A percentile compares a stretch with the other conserved stretches of the same genome.
Conservation (phyloP, 1,139 yeast species). For the Geotrichum restrictum region DNA sequence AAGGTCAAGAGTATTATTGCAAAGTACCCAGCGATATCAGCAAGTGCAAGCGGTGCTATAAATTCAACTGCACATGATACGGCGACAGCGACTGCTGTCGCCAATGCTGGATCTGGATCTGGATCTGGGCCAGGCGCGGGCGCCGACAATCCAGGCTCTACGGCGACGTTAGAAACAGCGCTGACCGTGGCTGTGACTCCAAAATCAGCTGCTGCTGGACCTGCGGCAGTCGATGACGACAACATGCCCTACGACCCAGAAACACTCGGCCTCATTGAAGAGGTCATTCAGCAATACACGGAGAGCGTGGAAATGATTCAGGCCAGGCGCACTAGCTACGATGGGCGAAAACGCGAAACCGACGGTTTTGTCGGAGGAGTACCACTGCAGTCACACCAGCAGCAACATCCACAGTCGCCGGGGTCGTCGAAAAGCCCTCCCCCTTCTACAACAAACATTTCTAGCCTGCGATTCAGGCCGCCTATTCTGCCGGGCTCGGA, state of each 20-base stretch:
- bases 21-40: not conserved
- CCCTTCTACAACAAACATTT: not conserved
- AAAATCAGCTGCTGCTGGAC: not conserved
- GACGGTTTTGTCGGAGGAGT: not conserved
- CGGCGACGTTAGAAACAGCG: not conserved
- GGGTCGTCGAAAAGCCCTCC: constrained; percentile 6
- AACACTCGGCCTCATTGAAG: constrained; percentile 18
- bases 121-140: not conserved
- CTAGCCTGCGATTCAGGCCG: constrained; percentile 1
- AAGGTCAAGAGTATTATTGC: constrained; percentile 22
- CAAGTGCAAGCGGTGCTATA: not conserved
- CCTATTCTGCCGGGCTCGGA: constrained; percentile 5
- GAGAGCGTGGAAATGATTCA: constrained; percentile 15
- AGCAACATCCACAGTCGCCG: constrained; percentile 7
- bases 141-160: not conserved
- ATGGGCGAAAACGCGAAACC: constrained; percentile 8
- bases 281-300: constrained; percentile 20
- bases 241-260: constrained; percentile 19
- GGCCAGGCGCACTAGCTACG: not conserved
- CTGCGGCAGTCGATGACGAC: constrained; percentile 7
- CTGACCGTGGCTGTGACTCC: not conserved
- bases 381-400: no score
- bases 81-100: not conserved
- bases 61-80: not conserved
- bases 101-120: not conserved